phyloP scores from a whole-genome alignment of 768 basidiomycete species.

The Termitomyces sp. region DNA sequence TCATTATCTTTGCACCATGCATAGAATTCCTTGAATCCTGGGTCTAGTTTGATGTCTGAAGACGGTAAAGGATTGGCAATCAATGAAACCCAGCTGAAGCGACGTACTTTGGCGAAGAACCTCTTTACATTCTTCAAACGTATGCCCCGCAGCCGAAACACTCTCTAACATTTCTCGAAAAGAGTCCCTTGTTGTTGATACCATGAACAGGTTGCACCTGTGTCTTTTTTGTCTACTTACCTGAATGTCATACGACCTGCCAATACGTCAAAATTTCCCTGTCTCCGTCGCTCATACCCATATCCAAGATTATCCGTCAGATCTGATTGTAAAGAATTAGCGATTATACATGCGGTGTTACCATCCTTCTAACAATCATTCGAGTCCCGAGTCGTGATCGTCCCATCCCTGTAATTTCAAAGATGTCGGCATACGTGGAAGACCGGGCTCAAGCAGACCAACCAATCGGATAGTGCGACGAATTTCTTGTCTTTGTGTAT shows the following conservation, averaged over 20 bases:
- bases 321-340: conserved; percentile 36
- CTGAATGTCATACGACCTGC: conserved; percentile 66
- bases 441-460: conserved; percentile 22
- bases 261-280: conserved; percentile 70
- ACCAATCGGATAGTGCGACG: conserved; percentile 90
- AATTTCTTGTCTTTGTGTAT: conserved; percentile 78
- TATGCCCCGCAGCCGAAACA: conserved; percentile 65
- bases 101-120: conserved; percentile 61
- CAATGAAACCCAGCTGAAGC: background rate
- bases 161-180: conserved; percentile 86
- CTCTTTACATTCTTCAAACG: conserved; percentile 83
- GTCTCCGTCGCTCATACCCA: conserved; percentile 68
- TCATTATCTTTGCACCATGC: conserved; percentile 74
- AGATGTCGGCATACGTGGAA: background rate
- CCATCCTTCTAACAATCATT: conserved; percentile 71
- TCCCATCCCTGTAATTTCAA: conserved; percentile 65
- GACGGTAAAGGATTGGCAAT: background rate
- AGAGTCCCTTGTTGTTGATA: conserved; percentile 57
- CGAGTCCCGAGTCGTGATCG: conserved; percentile 88
- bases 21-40: conserved; percentile 87
- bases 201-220: background rate
- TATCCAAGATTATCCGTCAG: conserved; percentile 89
- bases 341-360: background rate
- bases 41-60: conserved; percentile 79
- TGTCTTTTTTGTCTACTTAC: conserved; percentile 25